Conservation (phyloP, 106 monocot genomes). For the Dendrobium catenatum region DNA sequence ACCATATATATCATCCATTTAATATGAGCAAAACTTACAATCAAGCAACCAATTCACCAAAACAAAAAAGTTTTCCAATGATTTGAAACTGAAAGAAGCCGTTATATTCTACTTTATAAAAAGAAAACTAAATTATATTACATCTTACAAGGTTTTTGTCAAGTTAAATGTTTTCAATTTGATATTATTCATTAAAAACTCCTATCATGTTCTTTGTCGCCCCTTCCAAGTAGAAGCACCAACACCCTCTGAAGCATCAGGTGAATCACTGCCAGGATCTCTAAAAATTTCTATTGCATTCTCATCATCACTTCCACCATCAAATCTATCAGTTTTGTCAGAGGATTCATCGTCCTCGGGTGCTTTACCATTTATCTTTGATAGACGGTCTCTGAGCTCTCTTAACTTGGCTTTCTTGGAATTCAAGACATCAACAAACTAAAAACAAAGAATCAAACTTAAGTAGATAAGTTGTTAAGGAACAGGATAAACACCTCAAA, state of each 20-base stretch:
- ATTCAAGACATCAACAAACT: constrained; percentile 78
- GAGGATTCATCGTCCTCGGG: constrained; percentile 48
- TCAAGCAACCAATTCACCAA: too few relatives aligned
- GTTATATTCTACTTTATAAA: too few relatives aligned
- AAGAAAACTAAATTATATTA: too few relatives aligned
- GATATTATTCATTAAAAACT: constrained; percentile 8
- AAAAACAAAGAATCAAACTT: constrained; percentile 8
- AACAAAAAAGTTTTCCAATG: too few relatives aligned
- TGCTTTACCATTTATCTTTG: constrained; percentile 43
- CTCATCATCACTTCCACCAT: constrained; percentile 51
- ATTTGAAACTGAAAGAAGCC: too few relatives aligned
- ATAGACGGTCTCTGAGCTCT: constrained; percentile 58
- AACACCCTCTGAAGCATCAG: constrained; percentile 25
- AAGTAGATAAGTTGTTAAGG: neutral
- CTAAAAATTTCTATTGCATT: constrained; percentile 10
- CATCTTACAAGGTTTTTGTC: too few relatives aligned
- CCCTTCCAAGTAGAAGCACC: constrained; percentile 17
- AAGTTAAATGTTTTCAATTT: too few relatives aligned
- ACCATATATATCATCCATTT: too few relatives aligned
- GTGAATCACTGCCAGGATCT: constrained; percentile 19
- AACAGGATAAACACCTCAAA: neutral
- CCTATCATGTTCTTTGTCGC: constrained; percentile 23
- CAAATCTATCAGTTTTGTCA: constrained; percentile 46
- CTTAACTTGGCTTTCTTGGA: constrained; percentile 86
- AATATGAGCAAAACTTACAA: too few relatives aligned